phyloP scores from a whole-genome alignment of 2,329 filamentous ascomycete genomes.

The Alternaria sp. region DNA sequence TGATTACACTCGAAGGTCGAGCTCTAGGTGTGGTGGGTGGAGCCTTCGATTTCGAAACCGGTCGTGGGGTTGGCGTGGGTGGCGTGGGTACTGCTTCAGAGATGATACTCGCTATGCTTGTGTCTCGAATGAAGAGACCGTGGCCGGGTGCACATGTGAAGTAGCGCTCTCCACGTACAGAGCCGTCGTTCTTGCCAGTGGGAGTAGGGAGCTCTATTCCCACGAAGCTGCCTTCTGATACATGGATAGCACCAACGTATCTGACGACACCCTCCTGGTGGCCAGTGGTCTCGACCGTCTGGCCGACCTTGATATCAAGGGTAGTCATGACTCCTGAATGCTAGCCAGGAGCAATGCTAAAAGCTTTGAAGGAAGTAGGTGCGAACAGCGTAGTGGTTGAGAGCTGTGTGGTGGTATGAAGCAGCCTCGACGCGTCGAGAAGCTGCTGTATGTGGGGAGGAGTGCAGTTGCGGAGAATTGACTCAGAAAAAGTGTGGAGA shows the following conservation, averaged over 20 bases:
- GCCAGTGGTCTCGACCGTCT: slow-evolving; percentile 80
- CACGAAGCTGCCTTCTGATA: slow-evolving; percentile 86
- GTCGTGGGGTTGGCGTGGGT: slow-evolving; percentile 17
- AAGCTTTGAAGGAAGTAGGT: slow-evolving; percentile 4
- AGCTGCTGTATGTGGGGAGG: slow-evolving; percentile 9
- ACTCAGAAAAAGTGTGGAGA: slow-evolving; percentile 12
- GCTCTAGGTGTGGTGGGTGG: slow-evolving; percentile 28
- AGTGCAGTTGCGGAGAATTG: slow-evolving; percentile 19
- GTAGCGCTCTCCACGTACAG: slow-evolving; percentile 85
- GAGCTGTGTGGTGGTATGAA: slow-evolving; percentile 6
- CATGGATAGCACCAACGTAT: slow-evolving; percentile 80
- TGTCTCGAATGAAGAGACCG: slow-evolving; percentile 87
- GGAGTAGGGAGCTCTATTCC: slow-evolving; percentile 86
- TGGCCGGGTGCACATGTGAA: slow-evolving; percentile 76
- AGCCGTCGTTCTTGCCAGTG: slow-evolving; percentile 92
- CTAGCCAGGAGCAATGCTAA: slow-evolving; percentile 11
- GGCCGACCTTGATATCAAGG: slow-evolving; percentile 61
- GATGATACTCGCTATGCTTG: slow-evolving; percentile 66
- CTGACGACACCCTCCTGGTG: slow-evolving; percentile 79
- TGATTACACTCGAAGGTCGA: slow-evolving; percentile 37
- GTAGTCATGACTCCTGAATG: slow-evolving; percentile 33
- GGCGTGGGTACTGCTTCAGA: slow-evolving; percentile 55
- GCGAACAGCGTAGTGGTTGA: slow-evolving; percentile 3
- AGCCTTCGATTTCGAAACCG: slow-evolving; percentile 23
- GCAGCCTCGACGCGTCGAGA: slow-evolving; percentile 26